Conservation (phyloP, 352 stramenopile genomes). For the Peronosclerospora sorghi region DNA sequence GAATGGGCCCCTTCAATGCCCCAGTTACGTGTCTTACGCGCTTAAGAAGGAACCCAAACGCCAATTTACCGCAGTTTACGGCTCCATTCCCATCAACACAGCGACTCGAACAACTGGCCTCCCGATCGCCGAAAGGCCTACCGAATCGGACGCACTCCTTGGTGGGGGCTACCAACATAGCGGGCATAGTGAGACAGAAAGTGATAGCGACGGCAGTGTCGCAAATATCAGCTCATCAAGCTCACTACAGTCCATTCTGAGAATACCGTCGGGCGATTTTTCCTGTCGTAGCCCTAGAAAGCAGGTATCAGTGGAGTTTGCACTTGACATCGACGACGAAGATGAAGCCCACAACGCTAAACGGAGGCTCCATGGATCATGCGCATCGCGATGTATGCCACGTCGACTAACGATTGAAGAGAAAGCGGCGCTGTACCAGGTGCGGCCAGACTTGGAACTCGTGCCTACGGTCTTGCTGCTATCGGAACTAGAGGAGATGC, state of each 20-base stretch:
- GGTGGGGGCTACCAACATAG: slow-evolving; percentile 9
- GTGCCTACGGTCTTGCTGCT: slow-evolving; percentile 48
- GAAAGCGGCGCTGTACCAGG: slow-evolving; percentile 58
- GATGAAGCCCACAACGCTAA: slow-evolving; percentile 28
- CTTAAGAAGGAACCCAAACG: slow-evolving; percentile 10
- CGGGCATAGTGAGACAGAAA: slow-evolving; percentile 70
- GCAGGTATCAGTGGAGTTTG: slow-evolving; percentile 55
- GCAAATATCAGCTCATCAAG: slow-evolving; percentile 17
- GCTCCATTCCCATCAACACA: slow-evolving; percentile 18
- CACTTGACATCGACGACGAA: slow-evolving; percentile 39
- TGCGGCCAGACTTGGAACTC: slow-evolving; percentile 58
- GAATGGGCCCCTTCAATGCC: slow-evolving; percentile 16
- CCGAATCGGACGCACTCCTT: slow-evolving; percentile 15
- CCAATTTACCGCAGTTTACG: slow-evolving; percentile 23
- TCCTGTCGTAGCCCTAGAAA: slow-evolving; percentile 45
- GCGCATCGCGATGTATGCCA: slow-evolving; percentile 42
- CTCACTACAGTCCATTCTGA: slow-evolving; percentile 57
- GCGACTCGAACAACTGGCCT: slow-evolving; percentile 4
- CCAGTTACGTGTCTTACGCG: slow-evolving; percentile 23
- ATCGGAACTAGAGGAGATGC: slow-evolving; percentile 49
- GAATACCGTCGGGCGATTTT: slow-evolving; percentile 31
- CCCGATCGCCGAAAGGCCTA: slow-evolving; percentile 3
- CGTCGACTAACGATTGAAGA: slow-evolving; percentile 64
- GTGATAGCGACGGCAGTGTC: slow-evolving; percentile 60
- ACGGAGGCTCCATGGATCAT: slow-evolving; percentile 16